Base-by-base conservation (phyloP, 2,329 filamentous ascomycete species). In the Claviceps sp. region DNA sequence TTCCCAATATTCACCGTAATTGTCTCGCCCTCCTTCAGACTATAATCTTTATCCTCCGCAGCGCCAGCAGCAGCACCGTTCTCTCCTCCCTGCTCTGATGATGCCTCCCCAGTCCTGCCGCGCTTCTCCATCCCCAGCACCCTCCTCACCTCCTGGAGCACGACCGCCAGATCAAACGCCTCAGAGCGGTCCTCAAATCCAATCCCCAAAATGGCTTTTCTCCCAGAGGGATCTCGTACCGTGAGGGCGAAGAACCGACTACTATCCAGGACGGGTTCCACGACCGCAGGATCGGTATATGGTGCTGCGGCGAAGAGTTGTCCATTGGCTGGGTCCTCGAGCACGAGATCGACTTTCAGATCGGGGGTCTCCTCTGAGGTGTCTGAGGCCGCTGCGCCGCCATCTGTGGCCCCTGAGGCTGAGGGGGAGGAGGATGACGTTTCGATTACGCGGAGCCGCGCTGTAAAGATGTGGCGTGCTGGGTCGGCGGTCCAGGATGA, bases 141-240 rank as follows among this genome's bases (percentile, higher is more conserved):
- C 66, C 85, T 84, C 60, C 85, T 74, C 20, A 83, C 84, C 65
- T 93, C 88, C 67, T 90, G 85, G 64, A 95, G 70, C 16, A 84
- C 79, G 50, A 94, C 85, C 55, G 81, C 79, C 61, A 95, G 89
- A 64, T 95, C 88, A 60, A 95, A 91, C 1, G 89, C 87, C 60
- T 91, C 86, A 61, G 80, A 82, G 48, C 89, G 74, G 67, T 95
- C 88, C 71, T 94, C 88, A 63, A 94, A 95, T 9, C 88, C 89
- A 58, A 95, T 80, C 9, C 89, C 88, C 54, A 95, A 70, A 46
- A 86, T 78, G 11, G 89, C 88, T 65, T 88, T 90, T 59, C 84
- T 76, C 1, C 86, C 83, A 42, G 78, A 77, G 38, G 82, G 84
- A 55, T 89, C 87, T 54, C 87, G 81, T 1, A 95, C 88, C 14